These are phyloP conservation scores for Artomyces pyxidatus DNA, from an alignment of 768 basidiomycete species.

Conservation along the genomic window DNA sequence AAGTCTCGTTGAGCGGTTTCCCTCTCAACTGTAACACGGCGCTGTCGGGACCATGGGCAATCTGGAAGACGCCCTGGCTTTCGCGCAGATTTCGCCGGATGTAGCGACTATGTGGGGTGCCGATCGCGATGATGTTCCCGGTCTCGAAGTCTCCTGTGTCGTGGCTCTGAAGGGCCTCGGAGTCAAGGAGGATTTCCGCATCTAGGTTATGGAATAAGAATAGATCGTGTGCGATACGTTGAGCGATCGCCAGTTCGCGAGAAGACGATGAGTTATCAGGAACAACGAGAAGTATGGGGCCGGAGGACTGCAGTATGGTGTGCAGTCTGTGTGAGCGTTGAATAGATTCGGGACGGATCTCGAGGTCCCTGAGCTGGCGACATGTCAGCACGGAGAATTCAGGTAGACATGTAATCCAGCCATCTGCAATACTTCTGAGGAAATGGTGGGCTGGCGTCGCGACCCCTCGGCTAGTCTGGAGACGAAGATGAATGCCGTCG, in stretches of 20 bases:
- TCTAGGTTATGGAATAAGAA: constrained; percentile 65
- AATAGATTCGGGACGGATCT: not conserved
- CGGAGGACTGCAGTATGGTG: constrained; percentile 47
- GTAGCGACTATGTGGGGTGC: constrained; percentile 24
- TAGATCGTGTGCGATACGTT: constrained; percentile 61
- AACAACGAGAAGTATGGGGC: constrained; percentile 50
- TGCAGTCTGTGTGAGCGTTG: constrained; percentile 33
- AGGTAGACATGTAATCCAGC: too few relatives aligned
- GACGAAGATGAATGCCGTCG: not conserved
- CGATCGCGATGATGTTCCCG: constrained; percentile 57
- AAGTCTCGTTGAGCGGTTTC: not conserved
- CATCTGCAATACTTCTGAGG: too few relatives aligned
- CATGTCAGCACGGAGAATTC: too few relatives aligned
- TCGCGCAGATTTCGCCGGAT: constrained; percentile 11
- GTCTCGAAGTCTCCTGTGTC: constrained; percentile 20
- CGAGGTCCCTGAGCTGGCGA: too few relatives aligned
- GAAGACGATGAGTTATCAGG: constrained; percentile 20
- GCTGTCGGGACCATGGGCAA: constrained; percentile 2
- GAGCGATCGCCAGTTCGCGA: constrained; percentile 44
- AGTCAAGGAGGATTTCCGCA: constrained; percentile 43
- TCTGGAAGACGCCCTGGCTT: constrained; percentile 15
- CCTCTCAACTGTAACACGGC: constrained; percentile 7
- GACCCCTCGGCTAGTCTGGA: too few relatives aligned
- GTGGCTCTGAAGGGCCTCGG: constrained; percentile 24
- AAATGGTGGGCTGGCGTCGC: too few relatives aligned